Base-by-base conservation (phyloP, 257 asterid genomes). In the Ilex aquifolium region DNA sequence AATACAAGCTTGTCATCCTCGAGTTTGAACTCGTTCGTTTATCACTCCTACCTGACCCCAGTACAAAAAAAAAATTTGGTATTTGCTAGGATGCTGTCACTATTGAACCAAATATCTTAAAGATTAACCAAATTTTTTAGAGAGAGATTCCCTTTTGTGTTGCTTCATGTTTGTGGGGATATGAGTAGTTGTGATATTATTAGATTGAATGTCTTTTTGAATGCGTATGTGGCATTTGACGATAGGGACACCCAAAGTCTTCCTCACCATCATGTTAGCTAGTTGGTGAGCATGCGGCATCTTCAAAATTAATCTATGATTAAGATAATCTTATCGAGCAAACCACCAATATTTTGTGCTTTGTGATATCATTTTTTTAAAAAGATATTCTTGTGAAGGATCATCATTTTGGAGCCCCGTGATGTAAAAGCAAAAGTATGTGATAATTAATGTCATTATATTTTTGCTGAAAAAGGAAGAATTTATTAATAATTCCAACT, bases 341-440 rank as follows among this genome's bases (percentile, higher is more conserved):
- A 71, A 68, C 75, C 36, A 59, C 42, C 42, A 52, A 75, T 76
- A 65, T 81, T 75, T 83, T 69, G 91, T 83, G 85, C 87, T 79
- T 77, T 80, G 84, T 63, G 77, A 42, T 57, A 46, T 39, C 59
- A 32, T 57, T 65, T 65, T 60, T 73, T 62, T 30, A 15, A 50
- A 13, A 27, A 60, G 21, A 54, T 59, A n/a, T 65, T 72, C 67
- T 64, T 68, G 68, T 59, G 55, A 65, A 51, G 72, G 72, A 74
- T 64, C 61, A 74, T 71, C 54, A 73, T 64, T 75, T 72, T 78
- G 78, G 83, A 78, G 85, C 77, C 82, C 69, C 72, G 87, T 76
- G 86, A 73, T 59, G 50, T 48, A 79, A 65, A 77, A 74, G 61
- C 53, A 57, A 64, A 61, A 30, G 69, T 50, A 54, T 48, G 30